Evolutionary conservation across 1,284 basidiomycete species (phyloP).

Genomic region (Taiwanofungus camphoratus): DNA sequence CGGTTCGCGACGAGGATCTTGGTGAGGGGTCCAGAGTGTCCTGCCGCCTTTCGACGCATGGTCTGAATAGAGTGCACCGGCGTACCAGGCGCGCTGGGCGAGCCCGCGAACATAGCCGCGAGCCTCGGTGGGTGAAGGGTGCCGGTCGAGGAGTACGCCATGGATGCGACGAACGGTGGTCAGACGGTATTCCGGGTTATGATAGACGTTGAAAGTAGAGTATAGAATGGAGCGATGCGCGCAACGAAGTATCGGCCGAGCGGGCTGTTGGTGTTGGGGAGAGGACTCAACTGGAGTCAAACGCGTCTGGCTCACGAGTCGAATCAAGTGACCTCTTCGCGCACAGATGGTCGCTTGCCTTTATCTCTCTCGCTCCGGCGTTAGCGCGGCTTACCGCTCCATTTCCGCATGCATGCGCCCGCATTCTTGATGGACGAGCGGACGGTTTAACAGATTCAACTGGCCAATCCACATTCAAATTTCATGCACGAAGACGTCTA

Average conservation of each 20-base stretch:
- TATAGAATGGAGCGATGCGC: neutral
- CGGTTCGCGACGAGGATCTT: constrained; percentile 96
- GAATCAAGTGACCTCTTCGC: constrained; percentile 9
- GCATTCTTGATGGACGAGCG: too few species aligned
- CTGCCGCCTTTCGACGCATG: constrained; percentile 88
- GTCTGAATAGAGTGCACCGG: constrained; percentile 86
- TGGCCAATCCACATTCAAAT: too few species aligned
- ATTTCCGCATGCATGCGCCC: too few species aligned
- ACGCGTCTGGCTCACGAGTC: constrained; percentile 9
- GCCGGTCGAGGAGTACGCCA: constrained; percentile 27
- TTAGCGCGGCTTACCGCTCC: constrained; percentile 25
- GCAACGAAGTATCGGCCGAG: neutral
- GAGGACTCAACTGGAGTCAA: neutral
- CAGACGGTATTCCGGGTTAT: neutral
- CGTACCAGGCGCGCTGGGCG: constrained; percentile 73
- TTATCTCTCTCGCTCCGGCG: constrained; percentile 16
- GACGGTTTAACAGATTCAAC: too few species aligned
- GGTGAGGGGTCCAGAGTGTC: constrained; percentile 85
- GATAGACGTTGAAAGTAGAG: neutral
- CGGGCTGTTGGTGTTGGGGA: neutral
- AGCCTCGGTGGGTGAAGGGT: constrained; percentile 69
- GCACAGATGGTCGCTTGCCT: constrained; percentile 2
- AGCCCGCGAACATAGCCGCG: constrained; percentile 59
- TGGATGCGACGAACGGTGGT: constrained; percentile 2
- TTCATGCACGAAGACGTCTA: too few species aligned